phyloP scores from a whole-genome alignment of 2,329 filamentous ascomycete species.

The Magnaporthiopsis poae region DNA sequence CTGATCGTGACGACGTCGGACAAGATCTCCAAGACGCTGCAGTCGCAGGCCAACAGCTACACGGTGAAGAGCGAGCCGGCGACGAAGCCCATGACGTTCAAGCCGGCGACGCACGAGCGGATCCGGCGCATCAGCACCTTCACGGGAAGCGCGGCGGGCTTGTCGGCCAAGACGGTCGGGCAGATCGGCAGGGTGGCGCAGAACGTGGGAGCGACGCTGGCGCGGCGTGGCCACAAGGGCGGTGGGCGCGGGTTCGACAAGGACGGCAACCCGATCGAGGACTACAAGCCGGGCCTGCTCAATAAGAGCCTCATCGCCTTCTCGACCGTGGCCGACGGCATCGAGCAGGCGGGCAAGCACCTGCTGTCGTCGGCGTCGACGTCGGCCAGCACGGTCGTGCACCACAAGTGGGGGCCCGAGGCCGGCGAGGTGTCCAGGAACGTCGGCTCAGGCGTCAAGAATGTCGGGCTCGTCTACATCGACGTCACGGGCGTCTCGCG shows the following conservation, averaged over 20 bases:
- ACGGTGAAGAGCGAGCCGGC: slow-evolving; percentile 69
- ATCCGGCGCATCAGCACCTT: slow-evolving; percentile 85
- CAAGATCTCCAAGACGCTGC: slow-evolving; percentile 67
- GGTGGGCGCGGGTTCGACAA: slow-evolving; percentile 53
- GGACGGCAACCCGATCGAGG: slow-evolving; percentile 53
- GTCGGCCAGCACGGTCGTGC: slow-evolving; percentile 76
- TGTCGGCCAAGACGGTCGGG: slow-evolving; percentile 80
- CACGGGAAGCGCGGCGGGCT: slow-evolving; percentile 64
- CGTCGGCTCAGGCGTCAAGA: slow-evolving; percentile 80
- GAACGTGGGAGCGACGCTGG: slow-evolving; percentile 70
- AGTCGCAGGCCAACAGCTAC: slow-evolving; percentile 69
- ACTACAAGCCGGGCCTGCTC: slow-evolving; percentile 79
- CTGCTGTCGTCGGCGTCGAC: slow-evolving; percentile 64
- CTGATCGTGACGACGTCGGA: slow-evolving; percentile 82
- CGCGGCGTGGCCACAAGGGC: slow-evolving; percentile 47
- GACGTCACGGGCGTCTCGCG: slow-evolving; percentile 88
- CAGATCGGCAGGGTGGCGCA: slow-evolving; percentile 76
- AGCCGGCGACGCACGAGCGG: slow-evolving; percentile 70
- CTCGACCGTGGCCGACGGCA: slow-evolving; percentile 83
- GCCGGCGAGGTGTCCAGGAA: slow-evolving; percentile 68
- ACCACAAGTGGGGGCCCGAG: slow-evolving; percentile 80
- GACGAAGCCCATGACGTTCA: slow-evolving; percentile 76
- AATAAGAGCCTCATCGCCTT: slow-evolving; percentile 98
- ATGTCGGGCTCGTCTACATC: slow-evolving; percentile 93
- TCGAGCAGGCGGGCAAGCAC: slow-evolving; percentile 75